Base-by-base conservation (phyloP, 108 stramenopile genomes). In the Skeletonema menzelii region DNA sequence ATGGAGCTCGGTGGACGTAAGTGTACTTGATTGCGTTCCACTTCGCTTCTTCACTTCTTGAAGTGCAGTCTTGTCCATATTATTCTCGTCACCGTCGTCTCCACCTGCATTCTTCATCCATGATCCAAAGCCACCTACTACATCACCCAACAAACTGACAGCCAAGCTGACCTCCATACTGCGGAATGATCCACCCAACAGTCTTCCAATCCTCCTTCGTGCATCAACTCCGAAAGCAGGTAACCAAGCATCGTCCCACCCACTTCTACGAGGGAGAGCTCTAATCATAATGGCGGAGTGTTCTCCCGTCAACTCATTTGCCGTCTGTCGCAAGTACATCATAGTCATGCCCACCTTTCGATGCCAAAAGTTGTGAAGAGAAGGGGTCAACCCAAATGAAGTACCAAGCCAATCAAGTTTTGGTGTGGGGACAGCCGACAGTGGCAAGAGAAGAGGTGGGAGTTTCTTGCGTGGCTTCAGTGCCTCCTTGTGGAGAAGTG, bases 261-360 rank as follows among this genome's bases (percentile, higher is more conserved):
- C 92, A 20, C 85, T 88, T 30, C 88, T 75, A 27, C 76, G 84
- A 30, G 93, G 87, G 14, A 98, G 83, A 15, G 97, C 87, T 12
- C 95, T 80, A 31, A 97, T 80, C 94, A 98, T 96, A 57, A 99
- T 97, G 27, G 91, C 82, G 11, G 94, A 95, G 67, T 97, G 91
- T 77, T 99, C 99, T 4, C 98, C 99, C 3, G 99, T 99, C 49
- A 99, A 82, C 34, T 99, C 98, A 76, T 98, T 99, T 56, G 96
- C 84, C 3, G 98, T 99, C 82, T 99, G 99, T 5, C 99, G 95
- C 56, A 99, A 76, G 72, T 99, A 99, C 28, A 97, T 78, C 68
- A 97, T 76, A 19, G 82, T 78, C 93, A 98, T 96, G 0, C 97
- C 97, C 1, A 89, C 82, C 35, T 84, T 82, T 24, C 85, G 66